phyloP scores from a whole-genome alignment of 352 stramenopile genomes.

The Phytopythium cucurbitacearum region DNA sequence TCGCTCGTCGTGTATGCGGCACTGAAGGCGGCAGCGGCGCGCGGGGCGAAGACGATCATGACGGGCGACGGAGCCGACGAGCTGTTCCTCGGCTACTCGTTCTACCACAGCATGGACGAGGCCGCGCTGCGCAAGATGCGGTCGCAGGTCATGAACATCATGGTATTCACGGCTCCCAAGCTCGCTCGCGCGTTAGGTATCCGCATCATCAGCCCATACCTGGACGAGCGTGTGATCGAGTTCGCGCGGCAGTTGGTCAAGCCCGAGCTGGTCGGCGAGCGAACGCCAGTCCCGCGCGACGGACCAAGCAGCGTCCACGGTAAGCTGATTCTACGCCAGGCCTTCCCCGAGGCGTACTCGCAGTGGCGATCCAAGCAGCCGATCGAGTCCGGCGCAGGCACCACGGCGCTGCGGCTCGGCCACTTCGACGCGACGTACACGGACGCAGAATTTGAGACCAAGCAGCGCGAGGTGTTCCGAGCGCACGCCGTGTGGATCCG shows the following conservation, averaged over 20 bases:
- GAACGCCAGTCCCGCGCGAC: constrained; percentile 49
- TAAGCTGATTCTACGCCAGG: constrained; percentile 83
- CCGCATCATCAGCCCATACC: constrained; percentile 70
- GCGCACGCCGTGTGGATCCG: constrained; percentile 51
- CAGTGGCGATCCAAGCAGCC: constrained; percentile 87
- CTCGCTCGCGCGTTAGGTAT: constrained; percentile 62
- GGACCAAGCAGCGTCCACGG: constrained; percentile 43
- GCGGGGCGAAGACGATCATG: constrained; percentile 59
- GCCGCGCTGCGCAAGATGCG: constrained; percentile 60
- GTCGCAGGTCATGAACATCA: constrained; percentile 65
- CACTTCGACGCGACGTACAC: constrained; percentile 53
- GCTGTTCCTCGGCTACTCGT: constrained; percentile 86
- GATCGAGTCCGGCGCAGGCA: constrained; percentile 82
- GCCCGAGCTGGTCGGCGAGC: constrained; percentile 58
- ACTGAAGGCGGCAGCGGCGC: constrained; percentile 40
- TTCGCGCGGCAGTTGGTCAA: constrained; percentile 65
- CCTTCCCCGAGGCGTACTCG: constrained; percentile 77
- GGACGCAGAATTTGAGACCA: constrained; percentile 29
- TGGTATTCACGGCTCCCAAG: constrained; percentile 79
- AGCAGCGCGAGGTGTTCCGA: constrained; percentile 23
- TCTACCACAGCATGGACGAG: constrained; percentile 70
- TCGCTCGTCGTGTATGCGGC: constrained; percentile 80
- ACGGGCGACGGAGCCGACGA: constrained; percentile 87
- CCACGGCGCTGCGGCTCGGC: constrained; percentile 56
- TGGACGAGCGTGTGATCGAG: constrained; percentile 57